Base-by-base conservation (phyloP, 345 rosid species). In the Corchorus capsularis region DNA sequence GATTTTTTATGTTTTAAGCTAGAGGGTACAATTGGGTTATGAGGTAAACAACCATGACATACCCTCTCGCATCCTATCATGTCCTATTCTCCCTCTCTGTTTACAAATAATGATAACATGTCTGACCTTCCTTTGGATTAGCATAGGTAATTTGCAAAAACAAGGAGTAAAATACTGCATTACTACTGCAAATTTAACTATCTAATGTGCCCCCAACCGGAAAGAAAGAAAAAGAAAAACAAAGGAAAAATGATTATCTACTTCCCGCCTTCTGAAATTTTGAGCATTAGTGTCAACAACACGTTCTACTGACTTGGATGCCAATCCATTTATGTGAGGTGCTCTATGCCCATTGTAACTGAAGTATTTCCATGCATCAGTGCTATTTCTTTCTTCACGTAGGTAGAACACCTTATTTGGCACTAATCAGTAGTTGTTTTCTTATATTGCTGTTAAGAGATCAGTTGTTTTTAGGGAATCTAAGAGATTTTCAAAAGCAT, bases 141-240 rank as follows among this genome's bases (percentile, higher is more conserved):
- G 45, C 43, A 69, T 49, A 69, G 50, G 22, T 69, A 69, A 49
- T 49, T 14, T 68, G 56, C 41, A 12, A 46, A 65, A 43, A 12
- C n/a, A 50, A 49, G 72, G 72, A 50, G 14, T 32, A 50, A 50
- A 50, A 52, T 69, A 59, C 43, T 32, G 27, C 27, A 27, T 27
- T 27, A 27, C 27, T 27, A 49, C 43, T 50, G 45, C 14, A 34
- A 50, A 32, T 69, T 19, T 69, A 52, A 69, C 52, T 69, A 9
- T 69, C 45, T 49, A 49, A 27, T 68, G 39, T 27, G 27, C 27
- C 27, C 27, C 27, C 27, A 27, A 27, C 27, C 27, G 27, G 27
- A 27, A 27, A 27, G 27, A 27, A 27, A 27, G 27, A 27, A 27
- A 27, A 27, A 27, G 27, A 27, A 27, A n/a, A 39, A 2, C 41